These are phyloP conservation scores for Fusarium virguliforme DNA, from an alignment of 2,329 filamentous ascomycete genomes.

Conservation along the genomic window DNA sequence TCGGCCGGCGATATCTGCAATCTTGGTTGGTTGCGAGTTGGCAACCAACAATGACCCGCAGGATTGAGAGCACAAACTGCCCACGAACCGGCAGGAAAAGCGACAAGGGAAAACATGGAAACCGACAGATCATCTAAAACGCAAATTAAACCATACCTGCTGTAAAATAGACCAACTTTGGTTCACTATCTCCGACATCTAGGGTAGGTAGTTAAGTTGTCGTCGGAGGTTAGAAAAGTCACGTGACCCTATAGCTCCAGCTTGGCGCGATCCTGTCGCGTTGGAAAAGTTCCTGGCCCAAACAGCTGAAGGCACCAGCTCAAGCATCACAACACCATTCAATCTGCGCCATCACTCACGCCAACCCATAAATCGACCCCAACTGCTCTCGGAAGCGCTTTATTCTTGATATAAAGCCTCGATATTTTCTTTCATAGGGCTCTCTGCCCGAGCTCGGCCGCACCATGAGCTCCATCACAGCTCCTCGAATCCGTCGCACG, in stretches of 20 bases:
- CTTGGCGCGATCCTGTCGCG: constrained; percentile 50
- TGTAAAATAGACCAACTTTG: not conserved
- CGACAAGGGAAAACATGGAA: not conserved
- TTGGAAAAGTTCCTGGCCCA: constrained; percentile 49
- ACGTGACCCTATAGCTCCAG: constrained; percentile 43
- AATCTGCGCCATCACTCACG: not conserved
- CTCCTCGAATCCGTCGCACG: constrained; percentile 64
- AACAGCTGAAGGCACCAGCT: constrained; percentile 17
- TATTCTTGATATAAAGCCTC: not conserved
- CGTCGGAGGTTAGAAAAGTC: not conserved
- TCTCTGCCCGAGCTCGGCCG: constrained; percentile 43
- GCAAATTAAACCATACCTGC: no score
- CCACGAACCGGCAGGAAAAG: no score
- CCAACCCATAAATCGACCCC: not conserved
- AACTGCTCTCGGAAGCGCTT: not conserved
- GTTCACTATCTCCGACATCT: not conserved
- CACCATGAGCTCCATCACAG: constrained; percentile 55
- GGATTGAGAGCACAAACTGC: no score
- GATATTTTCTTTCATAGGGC: constrained; percentile 33
- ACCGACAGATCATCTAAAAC: not conserved
- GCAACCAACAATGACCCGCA: no score
- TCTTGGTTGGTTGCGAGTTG: no score
- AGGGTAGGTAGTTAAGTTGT: constrained; percentile 18
- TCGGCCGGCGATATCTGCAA: no score
- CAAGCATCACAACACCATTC: constrained; percentile 25